Conservation (phyloP, 2,329 filamentous ascomycete genomes). For the Eurotiales sp. region DNA sequence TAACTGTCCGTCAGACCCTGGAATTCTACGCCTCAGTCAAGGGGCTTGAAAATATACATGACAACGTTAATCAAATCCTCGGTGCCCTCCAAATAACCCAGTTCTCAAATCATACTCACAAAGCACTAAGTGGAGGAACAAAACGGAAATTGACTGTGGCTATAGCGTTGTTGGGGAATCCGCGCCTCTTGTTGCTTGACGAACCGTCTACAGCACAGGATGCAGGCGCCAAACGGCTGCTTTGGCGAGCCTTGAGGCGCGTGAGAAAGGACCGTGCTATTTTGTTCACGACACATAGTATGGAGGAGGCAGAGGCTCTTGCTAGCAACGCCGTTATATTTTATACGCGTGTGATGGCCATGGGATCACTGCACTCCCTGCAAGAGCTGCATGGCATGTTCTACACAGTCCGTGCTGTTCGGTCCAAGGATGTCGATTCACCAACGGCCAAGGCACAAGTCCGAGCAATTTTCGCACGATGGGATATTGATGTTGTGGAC, state of each 20-base stretch:
- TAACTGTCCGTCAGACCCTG: slow-evolving; percentile 86
- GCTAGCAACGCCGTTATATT: slow-evolving; percentile 82
- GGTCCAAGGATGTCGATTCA: background rate
- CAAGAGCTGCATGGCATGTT: background rate
- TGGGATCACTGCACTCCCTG: slow-evolving; percentile 54
- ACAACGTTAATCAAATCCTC: slow-evolving; percentile 77
- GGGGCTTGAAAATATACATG: slow-evolving; percentile 68
- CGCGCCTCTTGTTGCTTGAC: slow-evolving; percentile 79
- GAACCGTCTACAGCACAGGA: slow-evolving; percentile 88
- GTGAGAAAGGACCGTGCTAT: slow-evolving; percentile 75
- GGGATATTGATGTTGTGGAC: background rate
- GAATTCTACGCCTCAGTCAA: slow-evolving; percentile 82
- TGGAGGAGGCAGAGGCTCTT: slow-evolving; percentile 92
- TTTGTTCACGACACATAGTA: slow-evolving; percentile 85
- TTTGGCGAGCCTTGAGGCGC: slow-evolving; percentile 80
- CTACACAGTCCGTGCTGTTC: background rate
- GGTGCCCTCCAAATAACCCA: slow-evolving; percentile 70
- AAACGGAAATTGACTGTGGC: slow-evolving; percentile 88
- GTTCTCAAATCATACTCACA: slow-evolving; percentile 71
- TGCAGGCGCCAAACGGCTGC: slow-evolving; percentile 82
- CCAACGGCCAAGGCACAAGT: background rate
- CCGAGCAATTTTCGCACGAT: background rate
- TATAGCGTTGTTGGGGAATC: slow-evolving; percentile 90
- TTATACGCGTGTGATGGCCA: slow-evolving; percentile 77
- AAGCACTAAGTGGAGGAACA: slow-evolving; percentile 81